Evolutionary conservation across 75 land plant genomes (phyloP).

Genomic region (Ceratopteris richardii): DNA sequence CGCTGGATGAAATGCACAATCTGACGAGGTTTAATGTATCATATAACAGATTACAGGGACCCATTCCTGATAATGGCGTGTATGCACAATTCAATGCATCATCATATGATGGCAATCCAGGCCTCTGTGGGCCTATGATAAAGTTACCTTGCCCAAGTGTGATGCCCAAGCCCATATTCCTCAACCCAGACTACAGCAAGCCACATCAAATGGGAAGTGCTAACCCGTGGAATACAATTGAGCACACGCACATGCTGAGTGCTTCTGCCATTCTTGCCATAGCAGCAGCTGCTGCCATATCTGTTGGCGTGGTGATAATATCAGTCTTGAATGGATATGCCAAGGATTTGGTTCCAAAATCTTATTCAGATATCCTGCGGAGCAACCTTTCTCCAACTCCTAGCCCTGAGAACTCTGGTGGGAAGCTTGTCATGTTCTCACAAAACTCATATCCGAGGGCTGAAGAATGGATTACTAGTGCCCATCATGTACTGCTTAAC

Average conservation of each 20-base stretch:
- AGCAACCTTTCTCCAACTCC: no score
- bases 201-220: neutral
- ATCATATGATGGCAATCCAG: neutral
- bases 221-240: neutral
- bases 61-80: constrained; percentile 63
- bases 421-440: constrained; percentile 71
- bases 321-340: no score
- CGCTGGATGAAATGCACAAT: constrained; percentile 40
- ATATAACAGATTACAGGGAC: constrained; percentile 58
- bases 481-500: constrained; percentile 47
- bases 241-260: constrained; percentile 50
- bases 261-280: constrained; percentile 83
- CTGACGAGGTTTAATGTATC: constrained; percentile 69
- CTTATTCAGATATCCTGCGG: no score
- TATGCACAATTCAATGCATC: constrained; percentile 44
- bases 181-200: constrained; percentile 57
- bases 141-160: constrained; percentile 44
- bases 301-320: constrained; percentile 59
- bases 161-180: constrained; percentile 73
- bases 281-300: constrained; percentile 67
- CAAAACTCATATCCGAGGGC: constrained; percentile 14
- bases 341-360: no score
- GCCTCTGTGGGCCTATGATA: neutral
- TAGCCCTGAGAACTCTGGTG: constrained; percentile 35
- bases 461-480: constrained; percentile 37